These are phyloP conservation scores for Geranium rotundifolium DNA, from an alignment of 345 rosid genomes.

Conservation along the genomic window DNA sequence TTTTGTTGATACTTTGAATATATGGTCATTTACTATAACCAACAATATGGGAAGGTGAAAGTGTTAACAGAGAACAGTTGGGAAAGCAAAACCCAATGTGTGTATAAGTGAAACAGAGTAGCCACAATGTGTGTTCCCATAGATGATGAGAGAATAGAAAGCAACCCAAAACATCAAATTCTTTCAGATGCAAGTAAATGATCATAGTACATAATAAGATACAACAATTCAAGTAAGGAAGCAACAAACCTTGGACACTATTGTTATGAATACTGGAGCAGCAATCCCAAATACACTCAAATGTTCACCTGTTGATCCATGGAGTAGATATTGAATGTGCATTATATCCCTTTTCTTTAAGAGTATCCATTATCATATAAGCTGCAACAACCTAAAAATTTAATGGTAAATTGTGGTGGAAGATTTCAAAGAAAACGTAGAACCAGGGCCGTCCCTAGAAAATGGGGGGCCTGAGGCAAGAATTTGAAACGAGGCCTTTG, in stretches of 20 bases:
- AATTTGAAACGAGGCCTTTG: no score
- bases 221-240: background rate
- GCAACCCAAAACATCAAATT: slow-evolving; percentile 43
- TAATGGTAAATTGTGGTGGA: slow-evolving; percentile 42
- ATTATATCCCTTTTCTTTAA: slow-evolving; percentile 68
- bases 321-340: slow-evolving; percentile 54
- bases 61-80: no score
- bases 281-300: slow-evolving; percentile 49
- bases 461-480: no score
- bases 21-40: no score
- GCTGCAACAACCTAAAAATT: slow-evolving; percentile 68
- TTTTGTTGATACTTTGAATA: no score
- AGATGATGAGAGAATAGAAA: slow-evolving; percentile 69
- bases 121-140: slow-evolving; percentile 72
- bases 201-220: no score
- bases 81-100: no score
- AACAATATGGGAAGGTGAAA: no score
- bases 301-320: slow-evolving; percentile 44
- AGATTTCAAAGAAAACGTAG: background rate
- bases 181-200: slow-evolving; percentile 6
- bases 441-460: no score
- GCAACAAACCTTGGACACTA: slow-evolving; percentile 50
- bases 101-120: slow-evolving; percentile 28
- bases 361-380: slow-evolving; percentile 74
- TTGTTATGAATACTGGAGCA: slow-evolving; percentile 53